Evolutionary conservation across 495 filamentous ascomycete genomes (phyloP), one percentile per base, ranked within the genome.

Genomic region (Aspergillus panamensis): DNA sequence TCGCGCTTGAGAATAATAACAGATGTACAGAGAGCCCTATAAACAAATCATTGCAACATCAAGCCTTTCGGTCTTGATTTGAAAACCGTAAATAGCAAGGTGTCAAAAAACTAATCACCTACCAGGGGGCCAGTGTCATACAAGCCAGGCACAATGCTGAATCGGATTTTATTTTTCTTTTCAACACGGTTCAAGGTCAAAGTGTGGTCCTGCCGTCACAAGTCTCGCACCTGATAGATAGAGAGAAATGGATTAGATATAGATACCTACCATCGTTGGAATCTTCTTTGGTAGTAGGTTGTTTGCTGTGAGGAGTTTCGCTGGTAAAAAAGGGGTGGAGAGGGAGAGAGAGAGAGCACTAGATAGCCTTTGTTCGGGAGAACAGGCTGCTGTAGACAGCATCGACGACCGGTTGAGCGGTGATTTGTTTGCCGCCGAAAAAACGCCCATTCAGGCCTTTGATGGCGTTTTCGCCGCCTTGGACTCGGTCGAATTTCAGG

Each of bases 381-480:
- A 96, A 97, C 70, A 96, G 80, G 80, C 89, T 93, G 83, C 90
- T 92, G 84, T 99, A 99, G 72, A 99, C 91, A 61, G 91, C 91
- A 71, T 97, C 94, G 68, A 96, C 92, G 77, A 99, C 91, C 68
- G 91, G 94, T 63, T 91, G 88, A 63, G 93, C 95, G 66, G 84
- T 90, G 73, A 97, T 96, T 75, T 89, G 88, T 57, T 82, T 82
- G 55, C 90, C 91, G 57, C 89, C 92, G 69, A 97, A 99, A 77
- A 91, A 96, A 62, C 95, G 86, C 45, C 95, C 95, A 71, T 97
- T 99, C 53, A 99, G 81, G 59, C 95, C 95, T 70, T 96, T 94
- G 79, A 96, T 92, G 57, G 95, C 94, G 63, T 97, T 97, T 70
- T 96, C 89, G 66, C 93, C 95, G 54, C 92, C 94, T 64, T 90